Conservation (phyloP, 2,329 filamentous ascomycete species). For the Alternaria gansuensis region DNA sequence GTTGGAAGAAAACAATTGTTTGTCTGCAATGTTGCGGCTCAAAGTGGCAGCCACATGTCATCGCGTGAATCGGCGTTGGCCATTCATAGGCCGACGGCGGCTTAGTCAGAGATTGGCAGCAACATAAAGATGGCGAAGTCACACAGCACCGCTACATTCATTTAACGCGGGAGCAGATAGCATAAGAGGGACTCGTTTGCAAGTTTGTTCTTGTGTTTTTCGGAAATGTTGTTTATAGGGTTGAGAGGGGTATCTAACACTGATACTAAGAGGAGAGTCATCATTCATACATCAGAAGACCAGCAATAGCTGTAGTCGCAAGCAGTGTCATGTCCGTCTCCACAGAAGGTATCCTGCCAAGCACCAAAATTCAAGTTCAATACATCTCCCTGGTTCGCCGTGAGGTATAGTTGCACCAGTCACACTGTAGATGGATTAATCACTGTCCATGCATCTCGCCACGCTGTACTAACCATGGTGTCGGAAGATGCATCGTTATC, state of each 20-base stretch:
- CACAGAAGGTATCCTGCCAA: background rate
- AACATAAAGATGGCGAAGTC: background rate
- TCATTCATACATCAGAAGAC: conserved; percentile 14
- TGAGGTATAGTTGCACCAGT: conserved; percentile 53
- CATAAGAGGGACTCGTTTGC: background rate
- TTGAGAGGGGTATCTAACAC: conserved; percentile 34
- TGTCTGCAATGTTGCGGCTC: conserved; percentile 29
- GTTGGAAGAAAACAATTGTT: conserved; percentile 19
- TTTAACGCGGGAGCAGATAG: background rate
- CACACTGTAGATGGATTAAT: conserved; percentile 43
- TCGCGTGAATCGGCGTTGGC: conserved; percentile 45
- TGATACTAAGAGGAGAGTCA: conserved; percentile 21
- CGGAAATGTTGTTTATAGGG: background rate
- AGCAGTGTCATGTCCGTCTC: background rate
- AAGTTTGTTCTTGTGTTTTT: background rate
- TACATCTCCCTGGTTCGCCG: conserved; percentile 50
- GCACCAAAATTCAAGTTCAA: conserved; percentile 19
- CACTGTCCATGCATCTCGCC: background rate
- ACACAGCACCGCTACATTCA: background rate
- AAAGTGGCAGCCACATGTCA: conserved; percentile 43
- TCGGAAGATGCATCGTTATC: conserved; percentile 83
- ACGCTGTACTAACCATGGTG: conserved; percentile 56
- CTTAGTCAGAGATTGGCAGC: conserved; percentile 16
- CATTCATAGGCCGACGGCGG: conserved; percentile 32
- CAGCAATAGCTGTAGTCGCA: conserved; percentile 1